Evolutionary conservation across 106 monocot species (phyloP).

Genomic region (Phalaenopsis aphrodite): DNA sequence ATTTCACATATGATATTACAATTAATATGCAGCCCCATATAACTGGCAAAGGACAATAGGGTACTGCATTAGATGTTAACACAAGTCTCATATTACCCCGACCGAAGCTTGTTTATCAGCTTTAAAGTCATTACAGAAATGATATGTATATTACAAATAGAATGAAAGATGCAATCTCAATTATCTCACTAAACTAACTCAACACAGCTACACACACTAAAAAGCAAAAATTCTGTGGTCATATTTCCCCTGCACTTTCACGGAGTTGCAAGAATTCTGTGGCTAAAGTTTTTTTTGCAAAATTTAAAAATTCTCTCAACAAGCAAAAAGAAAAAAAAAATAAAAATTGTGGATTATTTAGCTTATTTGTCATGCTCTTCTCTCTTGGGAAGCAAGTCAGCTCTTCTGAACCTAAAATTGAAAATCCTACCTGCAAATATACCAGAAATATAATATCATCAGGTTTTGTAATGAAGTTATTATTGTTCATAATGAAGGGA

Average conservation of each 20-base stretch:
- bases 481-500: not conserved
- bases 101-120: too few species aligned
- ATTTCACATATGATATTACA: too few species aligned
- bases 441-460: not conserved
- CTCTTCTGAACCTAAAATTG: conserved; percentile 62
- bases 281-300: not conserved
- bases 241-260: not conserved
- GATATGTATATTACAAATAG: too few species aligned
- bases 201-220: too few species aligned
- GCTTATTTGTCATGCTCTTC: conserved; percentile 58
- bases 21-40: too few species aligned
- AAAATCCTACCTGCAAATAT: conserved; percentile 58
- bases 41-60: too few species aligned
- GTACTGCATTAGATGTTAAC: too few species aligned
- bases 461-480: not conserved
- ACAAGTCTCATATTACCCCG: too few species aligned
- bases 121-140: too few species aligned
- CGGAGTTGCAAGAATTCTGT: not conserved
- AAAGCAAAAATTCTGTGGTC: not conserved
- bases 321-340: not conserved
- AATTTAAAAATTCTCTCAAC: too few species aligned
- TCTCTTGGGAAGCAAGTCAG: conserved; percentile 75
- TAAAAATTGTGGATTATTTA: not conserved
- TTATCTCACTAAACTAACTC: too few species aligned
- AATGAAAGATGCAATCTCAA: too few species aligned